These are phyloP conservation scores for Rhizopogon sp. DNA, from an alignment of 768 basidiomycete species.

Conservation along the genomic window DNA sequence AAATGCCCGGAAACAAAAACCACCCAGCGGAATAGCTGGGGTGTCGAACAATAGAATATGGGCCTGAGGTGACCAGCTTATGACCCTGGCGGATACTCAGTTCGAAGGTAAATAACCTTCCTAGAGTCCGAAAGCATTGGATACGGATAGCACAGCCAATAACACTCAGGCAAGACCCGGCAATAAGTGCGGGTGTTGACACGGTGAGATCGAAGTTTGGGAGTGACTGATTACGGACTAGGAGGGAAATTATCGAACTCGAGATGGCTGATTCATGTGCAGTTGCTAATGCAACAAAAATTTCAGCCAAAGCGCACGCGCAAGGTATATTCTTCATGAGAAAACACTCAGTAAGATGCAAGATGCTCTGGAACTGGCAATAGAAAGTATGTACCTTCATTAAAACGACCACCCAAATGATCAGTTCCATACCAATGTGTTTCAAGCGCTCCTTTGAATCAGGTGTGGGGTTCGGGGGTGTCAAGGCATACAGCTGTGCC, in stretches of 20 bases:
- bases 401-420: background rate
- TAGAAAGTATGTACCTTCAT: background rate
- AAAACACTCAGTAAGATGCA: background rate
- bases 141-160: conserved; percentile 24
- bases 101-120: conserved; percentile 35
- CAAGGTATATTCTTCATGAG: no score
- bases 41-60: conserved; percentile 36
- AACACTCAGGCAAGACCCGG: conserved; percentile 19
- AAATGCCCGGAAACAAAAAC: conserved; percentile 2
- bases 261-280: background rate
- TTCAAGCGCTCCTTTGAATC: no score
- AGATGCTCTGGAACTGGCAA: background rate
- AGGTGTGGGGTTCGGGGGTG: no score
- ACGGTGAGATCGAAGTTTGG: background rate
- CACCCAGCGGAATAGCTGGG: conserved; percentile 15
- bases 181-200: background rate
- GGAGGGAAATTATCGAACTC: background rate
- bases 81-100: conserved; percentile 31
- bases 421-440: background rate
- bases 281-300: background rate
- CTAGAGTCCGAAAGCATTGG: conserved; percentile 31
- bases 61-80: conserved; percentile 32
- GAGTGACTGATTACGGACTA: background rate
- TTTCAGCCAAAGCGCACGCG: background rate
- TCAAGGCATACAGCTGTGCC: no score